Percentiles rank a stretch among this genome's conserved stretches.
These are phyloP conservation scores for Sindora glabra DNA, from an alignment of 306 rosid species.

Conservation along the genomic window DNA sequence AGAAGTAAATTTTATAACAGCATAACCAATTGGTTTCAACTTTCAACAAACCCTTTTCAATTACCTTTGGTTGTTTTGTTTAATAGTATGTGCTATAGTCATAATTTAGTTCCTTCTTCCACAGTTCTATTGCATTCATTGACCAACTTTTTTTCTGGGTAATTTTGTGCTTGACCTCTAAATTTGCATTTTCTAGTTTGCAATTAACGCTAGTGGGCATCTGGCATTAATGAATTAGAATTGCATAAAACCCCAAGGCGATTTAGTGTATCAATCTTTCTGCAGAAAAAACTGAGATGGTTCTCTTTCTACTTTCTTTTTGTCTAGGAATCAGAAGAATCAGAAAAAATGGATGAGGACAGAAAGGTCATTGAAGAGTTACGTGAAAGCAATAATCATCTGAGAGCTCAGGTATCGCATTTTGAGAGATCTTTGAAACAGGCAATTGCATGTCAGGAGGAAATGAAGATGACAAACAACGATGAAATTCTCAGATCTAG, in stretches of 20 bases:
- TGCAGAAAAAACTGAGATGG: background rate
- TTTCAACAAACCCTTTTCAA: background rate
- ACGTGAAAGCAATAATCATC: slow-evolving; percentile 51
- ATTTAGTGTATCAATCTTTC: background rate
- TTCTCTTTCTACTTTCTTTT: slow-evolving; percentile 13
- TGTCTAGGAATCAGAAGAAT: slow-evolving; percentile 81
- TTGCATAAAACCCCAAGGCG: background rate
- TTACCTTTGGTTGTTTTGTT: background rate
- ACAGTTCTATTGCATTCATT: slow-evolving; percentile 1
- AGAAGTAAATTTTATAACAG: background rate
- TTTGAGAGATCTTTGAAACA: slow-evolving; percentile 76
- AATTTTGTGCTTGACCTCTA: background rate
- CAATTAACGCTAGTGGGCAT: no score
- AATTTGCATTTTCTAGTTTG: background rate
- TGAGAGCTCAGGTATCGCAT: slow-evolving; percentile 48
- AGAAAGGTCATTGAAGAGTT: slow-evolving; percentile 79
- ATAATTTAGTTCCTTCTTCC: background rate
- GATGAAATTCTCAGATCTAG: slow-evolving; percentile 56
- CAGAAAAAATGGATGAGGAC: slow-evolving; percentile 97
- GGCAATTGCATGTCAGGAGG: slow-evolving; percentile 63
- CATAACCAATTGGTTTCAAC: background rate
- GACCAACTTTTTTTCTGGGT: background rate
- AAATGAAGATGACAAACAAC: slow-evolving; percentile 41
- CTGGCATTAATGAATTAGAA: slow-evolving; percentile 6
- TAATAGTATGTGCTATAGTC: background rate